Evolutionary conservation across 495 filamentous ascomycete genomes (phyloP).

Genomic region (Aspergillus avenaceus): DNA sequence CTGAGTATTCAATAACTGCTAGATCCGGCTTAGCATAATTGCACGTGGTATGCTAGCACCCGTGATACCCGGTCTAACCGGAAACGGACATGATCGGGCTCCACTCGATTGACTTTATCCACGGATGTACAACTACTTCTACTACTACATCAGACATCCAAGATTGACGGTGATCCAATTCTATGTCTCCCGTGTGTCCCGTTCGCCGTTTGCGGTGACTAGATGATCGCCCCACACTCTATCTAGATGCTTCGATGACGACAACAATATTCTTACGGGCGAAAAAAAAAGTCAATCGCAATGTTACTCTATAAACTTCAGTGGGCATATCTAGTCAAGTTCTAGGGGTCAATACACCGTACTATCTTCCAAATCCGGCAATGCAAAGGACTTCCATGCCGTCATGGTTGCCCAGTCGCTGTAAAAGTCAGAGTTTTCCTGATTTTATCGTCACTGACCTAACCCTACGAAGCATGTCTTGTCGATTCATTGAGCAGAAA

Average conservation of each 20-base stretch:
- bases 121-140: no score
- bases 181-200: no score
- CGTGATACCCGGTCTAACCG: slow-evolving; percentile 7
- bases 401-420: neutral
- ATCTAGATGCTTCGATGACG: no score
- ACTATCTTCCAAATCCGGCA: slow-evolving; percentile 2
- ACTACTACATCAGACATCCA: no score
- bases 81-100: slow-evolving; percentile 16
- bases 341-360: neutral
- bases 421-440: neutral
- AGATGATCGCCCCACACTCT: no score
- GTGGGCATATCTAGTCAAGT: neutral
- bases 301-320: neutral
- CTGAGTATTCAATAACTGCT: slow-evolving; percentile 4
- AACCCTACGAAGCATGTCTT: neutral
- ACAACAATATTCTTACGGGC: neutral
- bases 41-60: slow-evolving; percentile 7
- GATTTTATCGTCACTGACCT: neutral
- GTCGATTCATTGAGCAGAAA: no score
- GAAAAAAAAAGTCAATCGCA: neutral
- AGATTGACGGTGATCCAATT: no score
- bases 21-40: neutral
- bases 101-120: no score
- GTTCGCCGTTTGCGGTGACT: neutral
- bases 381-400: neutral